These are phyloP conservation scores for Phaeosphaeriaceae sp. DNA, from an alignment of 2,329 filamentous ascomycete species.

Conservation along the genomic window DNA sequence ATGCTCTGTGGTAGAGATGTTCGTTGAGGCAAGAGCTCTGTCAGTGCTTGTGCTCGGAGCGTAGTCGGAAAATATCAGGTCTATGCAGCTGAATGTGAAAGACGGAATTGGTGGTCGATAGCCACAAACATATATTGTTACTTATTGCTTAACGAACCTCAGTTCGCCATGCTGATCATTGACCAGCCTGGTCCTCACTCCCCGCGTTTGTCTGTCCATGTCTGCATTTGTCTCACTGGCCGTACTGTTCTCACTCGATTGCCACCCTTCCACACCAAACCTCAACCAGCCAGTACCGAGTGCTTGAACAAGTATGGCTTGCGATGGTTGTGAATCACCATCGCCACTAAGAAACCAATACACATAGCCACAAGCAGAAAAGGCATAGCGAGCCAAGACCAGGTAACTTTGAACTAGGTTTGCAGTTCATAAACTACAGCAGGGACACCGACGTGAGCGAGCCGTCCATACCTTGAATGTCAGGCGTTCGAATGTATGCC, in stretches of 20 bases:
- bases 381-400: slow-evolving; percentile 4
- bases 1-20: background rate
- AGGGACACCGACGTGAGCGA: background rate
- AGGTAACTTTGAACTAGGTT: slow-evolving; percentile 1
- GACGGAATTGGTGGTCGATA: background rate
- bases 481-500: background rate
- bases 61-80: background rate
- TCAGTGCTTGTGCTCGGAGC: background rate
- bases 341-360: slow-evolving; percentile 1
- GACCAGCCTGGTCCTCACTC: background rate
- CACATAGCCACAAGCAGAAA: background rate
- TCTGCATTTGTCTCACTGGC: background rate
- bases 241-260: background rate
- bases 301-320: slow-evolving; percentile 5
- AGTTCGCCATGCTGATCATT: background rate
- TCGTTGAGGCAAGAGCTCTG: background rate
- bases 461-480: background rate
- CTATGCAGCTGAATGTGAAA: background rate
- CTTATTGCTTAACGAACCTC: background rate
- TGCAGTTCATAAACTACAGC: background rate
- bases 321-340: background rate
- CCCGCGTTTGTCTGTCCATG: background rate
- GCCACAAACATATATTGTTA: background rate
- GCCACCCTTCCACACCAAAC: background rate
- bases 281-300: background rate